phyloP scores from a whole-genome alignment of 345 rosid species.

The Populus tremula region DNA sequence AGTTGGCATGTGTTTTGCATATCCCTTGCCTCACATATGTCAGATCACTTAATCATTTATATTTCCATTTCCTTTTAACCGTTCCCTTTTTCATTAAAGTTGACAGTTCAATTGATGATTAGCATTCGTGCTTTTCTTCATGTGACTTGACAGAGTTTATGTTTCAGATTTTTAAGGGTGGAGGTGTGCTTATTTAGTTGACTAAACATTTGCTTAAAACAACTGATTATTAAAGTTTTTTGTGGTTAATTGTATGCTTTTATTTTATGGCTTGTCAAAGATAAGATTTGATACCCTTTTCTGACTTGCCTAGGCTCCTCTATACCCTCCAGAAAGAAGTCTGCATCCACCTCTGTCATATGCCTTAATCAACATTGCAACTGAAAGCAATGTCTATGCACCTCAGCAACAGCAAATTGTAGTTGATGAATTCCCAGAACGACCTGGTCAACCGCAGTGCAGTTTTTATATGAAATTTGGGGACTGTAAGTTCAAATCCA shows the following conservation, averaged over 20 bases:
- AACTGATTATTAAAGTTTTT: neutral
- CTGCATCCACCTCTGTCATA: slow-evolving; percentile 48
- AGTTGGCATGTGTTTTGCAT: neutral
- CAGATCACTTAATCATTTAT: neutral
- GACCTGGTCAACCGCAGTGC: slow-evolving; percentile 94
- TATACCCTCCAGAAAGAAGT: slow-evolving; percentile 52
- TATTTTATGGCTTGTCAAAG: slow-evolving; percentile 15
- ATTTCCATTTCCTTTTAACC: neutral
- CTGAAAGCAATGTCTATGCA: slow-evolving; percentile 42
- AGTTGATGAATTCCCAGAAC: slow-evolving; percentile 80
- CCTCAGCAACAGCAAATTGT: slow-evolving; percentile 47
- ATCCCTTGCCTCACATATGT: neutral
- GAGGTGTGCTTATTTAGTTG: neutral
- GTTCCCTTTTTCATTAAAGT: neutral
- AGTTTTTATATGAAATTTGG: slow-evolving; percentile 74
- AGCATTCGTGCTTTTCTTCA: neutral
- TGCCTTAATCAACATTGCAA: slow-evolving; percentile 35
- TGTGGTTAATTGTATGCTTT: slow-evolving; percentile 11
- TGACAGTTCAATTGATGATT: neutral
- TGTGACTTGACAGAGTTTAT: neutral
- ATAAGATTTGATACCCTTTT: neutral
- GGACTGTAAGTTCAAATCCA: slow-evolving; percentile 79
- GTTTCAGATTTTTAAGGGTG: neutral
- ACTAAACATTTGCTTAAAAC: neutral
- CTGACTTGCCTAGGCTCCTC: slow-evolving; percentile 46